These are phyloP conservation scores for Russula ochroleuca DNA, from an alignment of 768 basidiomycete species.

Conservation along the genomic window DNA sequence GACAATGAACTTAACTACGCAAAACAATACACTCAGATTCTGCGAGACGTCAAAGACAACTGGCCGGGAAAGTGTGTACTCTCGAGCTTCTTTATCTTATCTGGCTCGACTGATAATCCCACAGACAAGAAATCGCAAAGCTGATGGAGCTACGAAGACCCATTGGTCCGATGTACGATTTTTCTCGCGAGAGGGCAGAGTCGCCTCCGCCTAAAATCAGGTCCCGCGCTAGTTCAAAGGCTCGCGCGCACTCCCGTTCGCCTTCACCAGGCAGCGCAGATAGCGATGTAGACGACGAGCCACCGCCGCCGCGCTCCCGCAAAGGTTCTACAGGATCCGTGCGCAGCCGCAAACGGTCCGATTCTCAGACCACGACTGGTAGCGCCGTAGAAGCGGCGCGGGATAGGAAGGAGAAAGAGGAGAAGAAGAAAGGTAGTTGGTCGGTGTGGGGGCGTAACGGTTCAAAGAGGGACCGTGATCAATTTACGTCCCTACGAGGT, in stretches of 20 bases:
- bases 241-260: constrained; percentile 15
- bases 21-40: constrained; percentile 64
- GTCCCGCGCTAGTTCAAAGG: constrained; percentile 19
- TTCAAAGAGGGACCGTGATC: constrained; percentile 36
- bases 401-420: constrained; percentile 41
- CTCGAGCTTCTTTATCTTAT: neutral
- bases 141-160: constrained; percentile 19
- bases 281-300: constrained; percentile 14
- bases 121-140: constrained; percentile 18
- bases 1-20: constrained; percentile 73
- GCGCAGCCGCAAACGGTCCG: constrained; percentile 55
- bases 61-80: constrained; percentile 62
- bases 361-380: constrained; percentile 46
- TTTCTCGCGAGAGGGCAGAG: constrained; percentile 16
- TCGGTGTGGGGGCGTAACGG: constrained; percentile 19
- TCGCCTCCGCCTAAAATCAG: constrained; percentile 17
- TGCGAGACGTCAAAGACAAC: constrained; percentile 60
- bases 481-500: constrained; percentile 53
- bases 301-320: constrained; percentile 24
- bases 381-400: constrained; percentile 38
- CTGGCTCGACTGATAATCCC: neutral
- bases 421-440: constrained; percentile 55
- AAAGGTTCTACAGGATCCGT: constrained; percentile 39
- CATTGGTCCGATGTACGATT: constrained; percentile 25
- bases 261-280: constrained; percentile 6